Evolutionary conservation across 306 rosid species (phyloP), one percentile per base, ranked within the genome.

Genomic region (Glycyrrhiza uralensis): DNA sequence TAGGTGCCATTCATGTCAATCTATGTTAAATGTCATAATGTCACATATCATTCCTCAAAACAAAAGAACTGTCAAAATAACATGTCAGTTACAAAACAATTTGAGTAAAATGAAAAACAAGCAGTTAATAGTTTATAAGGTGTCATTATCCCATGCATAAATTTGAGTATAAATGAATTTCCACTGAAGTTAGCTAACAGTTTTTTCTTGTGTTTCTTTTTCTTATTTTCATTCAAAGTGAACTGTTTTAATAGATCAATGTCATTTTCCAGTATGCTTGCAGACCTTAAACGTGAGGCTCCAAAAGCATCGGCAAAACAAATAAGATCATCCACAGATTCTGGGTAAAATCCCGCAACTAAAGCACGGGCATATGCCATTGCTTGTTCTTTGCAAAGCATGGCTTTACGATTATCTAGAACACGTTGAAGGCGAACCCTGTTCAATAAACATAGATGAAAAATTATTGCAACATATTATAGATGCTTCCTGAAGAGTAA

Each of bases 291-390:
- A 45, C 99, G 97, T 1, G 89, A 84, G 84, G 97, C 99, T 77
- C 99, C 99, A 84, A 91, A 95, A 76, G 97, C 81, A 81, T 95
- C 97, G 24, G 96, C 84, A 65, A 95, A 95, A 67, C 60, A 84
- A 68, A 95, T 79, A 61, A 95, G 99, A 79, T 95, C 96, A 44
- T 89, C 96, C 17, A 95, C 39, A 68, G 87, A 79, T 74, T 91
- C 93, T 26, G 86, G 80, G 51, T 89, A 87, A 76, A 75, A 95
- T 83, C 99, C 97, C 3, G 96, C 88, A 55, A 88, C 99, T 75
- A 91, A 83, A 63, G 99, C 93, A 39, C 99, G 97, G 14, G 99
- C 99, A 80, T 91, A 95, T 49, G 99, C 99, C 99, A 95, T 95
- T 1, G 97, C 99, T 76, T 95, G 99, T 83, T 95, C 99, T 85